Base-by-base conservation (phyloP, 2,329 filamentous ascomycete species). In the Fusarium nanum region DNA sequence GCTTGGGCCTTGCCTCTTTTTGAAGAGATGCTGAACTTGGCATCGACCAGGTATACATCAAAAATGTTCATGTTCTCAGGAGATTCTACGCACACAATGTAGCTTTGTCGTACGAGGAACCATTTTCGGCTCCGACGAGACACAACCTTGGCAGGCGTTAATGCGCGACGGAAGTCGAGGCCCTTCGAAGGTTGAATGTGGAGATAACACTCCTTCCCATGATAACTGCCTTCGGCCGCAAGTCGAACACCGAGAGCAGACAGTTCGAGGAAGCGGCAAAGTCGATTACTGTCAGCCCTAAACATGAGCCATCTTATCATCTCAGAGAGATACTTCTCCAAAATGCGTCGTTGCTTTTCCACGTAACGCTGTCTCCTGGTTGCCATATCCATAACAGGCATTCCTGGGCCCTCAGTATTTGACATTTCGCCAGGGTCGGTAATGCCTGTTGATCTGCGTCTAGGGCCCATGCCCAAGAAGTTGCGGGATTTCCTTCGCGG, bases 41-140 rank as follows among this genome's bases (percentile, higher is more conserved):
- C 87, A 77, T 99, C 96, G 27, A 98, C 93, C n/a, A 99, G 86
- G 79, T 98, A 98, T 23, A 99, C 96, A 81, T 99, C 97, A 78
- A 97, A 98, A 34, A 98, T 97, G 76, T 97, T 95, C 92, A 98
- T 97, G 74, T 97, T 97, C 78, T 98, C 95, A 0, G 96, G 96
- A 0, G 96, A 98, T 78, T 98, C 95, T n/a, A 98, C 94, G 73
- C 95, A 98, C 46, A 97, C 95, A 64, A 99, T 91, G 76, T 99
- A 99, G 82, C 94, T 98, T 80, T 98, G 94, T 54, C 96, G 87
- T n/a, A 99, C 94, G 22, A 98, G 85, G 78, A 99, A 99, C 96
- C 96, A 99, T 79, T 98, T 98, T 20, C 94, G 93, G 65, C 89
- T 92, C 80, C 98, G 94, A 14, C 94, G 89, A 55, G 90, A 89